Base-by-base conservation (phyloP, 257 asterid species). In the Leptodermis oblonga region DNA sequence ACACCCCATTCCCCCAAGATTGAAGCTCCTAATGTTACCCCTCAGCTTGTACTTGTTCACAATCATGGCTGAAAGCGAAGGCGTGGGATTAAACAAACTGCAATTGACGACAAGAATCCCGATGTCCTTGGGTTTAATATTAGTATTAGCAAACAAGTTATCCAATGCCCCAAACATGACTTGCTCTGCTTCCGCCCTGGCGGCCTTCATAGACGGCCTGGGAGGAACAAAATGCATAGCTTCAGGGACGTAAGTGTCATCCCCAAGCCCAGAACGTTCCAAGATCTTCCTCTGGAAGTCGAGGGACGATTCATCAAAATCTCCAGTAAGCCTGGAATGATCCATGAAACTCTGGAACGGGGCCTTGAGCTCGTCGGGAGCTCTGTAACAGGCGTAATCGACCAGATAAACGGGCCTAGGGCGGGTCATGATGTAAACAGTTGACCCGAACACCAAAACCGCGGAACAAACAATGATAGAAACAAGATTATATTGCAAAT, bases 1-100 rank as follows among this genome's bases (percentile, higher is more conserved):
- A 69, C 95, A 89, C 6, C 96, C 96, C 96, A 89, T 89, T 25
- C 96, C 94, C 28, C 96, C 94, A n/a, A 89, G 68, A 68, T 85
- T 89, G 58, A 85, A 89, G 72, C 85, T 89, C 86, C 78, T 78
- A 60, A 87, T 82, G 49, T 87, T 85, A 3, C 96, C 92, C 83
- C 96, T 87, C 84, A 89, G 70, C 78, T 85, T 89, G 73, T 89
- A 89, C 80, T 81, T 85, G 34, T 89, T 87, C 69, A 89, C 94
- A 72, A 89, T 85, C 86, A 87, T 85, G 2, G 96, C 87, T 1
- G 96, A 85, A 0, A 89, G 62, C 0, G 92, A 87, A 0, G 95
- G 96, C 1, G 92, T 87, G 1, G 96, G 96, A 73, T 86, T 89
- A 46, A 87, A 87, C 70, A 87, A 76, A 74, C 95, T 87, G 72